A percentile compares a stretch with the other conserved stretches of the same genome.
Evolutionary conservation across 352 stramenopile genomes (phyloP).

Genomic region (Phytophthora foliorum): DNA sequence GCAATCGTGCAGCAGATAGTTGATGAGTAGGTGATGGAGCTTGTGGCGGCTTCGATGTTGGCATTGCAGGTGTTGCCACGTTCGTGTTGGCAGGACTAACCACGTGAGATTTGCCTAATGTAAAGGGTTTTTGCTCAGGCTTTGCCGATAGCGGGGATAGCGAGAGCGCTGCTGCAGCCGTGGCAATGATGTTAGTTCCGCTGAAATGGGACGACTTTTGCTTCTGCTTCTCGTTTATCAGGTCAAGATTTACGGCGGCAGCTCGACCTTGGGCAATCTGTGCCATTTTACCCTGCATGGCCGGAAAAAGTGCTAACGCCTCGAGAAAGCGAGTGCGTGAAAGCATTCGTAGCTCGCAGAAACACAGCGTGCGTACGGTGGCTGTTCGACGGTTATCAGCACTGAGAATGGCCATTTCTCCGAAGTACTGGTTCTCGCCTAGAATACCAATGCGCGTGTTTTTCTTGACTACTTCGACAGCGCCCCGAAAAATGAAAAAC

Average conservation of each 20-base stretch:
- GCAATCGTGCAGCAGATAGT: conserved; percentile 26
- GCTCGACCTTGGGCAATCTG: conserved; percentile 51
- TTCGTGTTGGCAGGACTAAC: conserved; percentile 5
- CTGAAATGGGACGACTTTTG: conserved; percentile 27
- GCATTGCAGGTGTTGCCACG: not conserved
- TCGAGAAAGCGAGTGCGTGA: conserved; percentile 71
- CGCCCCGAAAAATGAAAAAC: conserved; percentile 77
- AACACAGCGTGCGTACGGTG: conserved; percentile 74
- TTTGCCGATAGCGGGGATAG: conserved; percentile 20
- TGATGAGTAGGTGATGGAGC: conserved; percentile 16
- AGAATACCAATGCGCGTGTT: conserved; percentile 62
- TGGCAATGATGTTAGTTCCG: conserved; percentile 18
- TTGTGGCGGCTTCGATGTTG: conserved; percentile 2
- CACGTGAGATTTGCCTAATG: too few relatives aligned
- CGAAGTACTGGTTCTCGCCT: conserved; percentile 83
- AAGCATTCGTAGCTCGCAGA: conserved; percentile 74
- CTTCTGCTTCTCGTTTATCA: conserved; percentile 29
- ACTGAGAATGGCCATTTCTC: conserved; percentile 81
- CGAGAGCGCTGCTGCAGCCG: conserved; percentile 20
- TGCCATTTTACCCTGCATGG: conserved; percentile 71
- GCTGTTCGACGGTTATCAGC: conserved; percentile 63
- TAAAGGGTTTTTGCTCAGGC: conserved; percentile 5
- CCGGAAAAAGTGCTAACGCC: conserved; percentile 53
- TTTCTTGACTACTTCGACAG: conserved; percentile 60
- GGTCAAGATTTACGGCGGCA: conserved; percentile 22